phyloP scores from a whole-genome alignment of 768 basidiomycete genomes.

The Ramaria rubella region DNA sequence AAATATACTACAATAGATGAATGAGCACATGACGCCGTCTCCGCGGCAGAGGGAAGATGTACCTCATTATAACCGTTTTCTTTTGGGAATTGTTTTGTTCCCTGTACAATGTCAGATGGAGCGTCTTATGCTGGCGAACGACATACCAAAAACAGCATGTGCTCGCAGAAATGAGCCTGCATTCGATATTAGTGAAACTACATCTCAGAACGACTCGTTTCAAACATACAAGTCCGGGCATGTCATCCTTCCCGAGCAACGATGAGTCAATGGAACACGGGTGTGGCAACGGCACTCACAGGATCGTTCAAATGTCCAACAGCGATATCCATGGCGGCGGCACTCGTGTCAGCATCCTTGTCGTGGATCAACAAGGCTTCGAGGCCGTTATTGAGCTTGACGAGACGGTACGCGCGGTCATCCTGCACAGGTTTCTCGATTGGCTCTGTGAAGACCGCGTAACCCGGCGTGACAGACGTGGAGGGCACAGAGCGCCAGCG shows the following conservation, averaged over 20 bases:
- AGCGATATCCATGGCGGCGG: constrained; percentile 89
- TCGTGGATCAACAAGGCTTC: constrained; percentile 82
- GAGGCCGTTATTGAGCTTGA: constrained; percentile 85
- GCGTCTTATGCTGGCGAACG: background rate
- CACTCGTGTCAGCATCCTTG: constrained; percentile 83
- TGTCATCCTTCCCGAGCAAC: constrained; percentile 56
- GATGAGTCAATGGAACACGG: background rate
- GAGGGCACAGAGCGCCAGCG: constrained; percentile 10
- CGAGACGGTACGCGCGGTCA: constrained; percentile 72
- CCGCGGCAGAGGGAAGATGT: background rate
- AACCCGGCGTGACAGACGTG: constrained; percentile 31
- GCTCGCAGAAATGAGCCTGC: constrained; percentile 88
- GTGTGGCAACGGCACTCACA: constrained; percentile 37
- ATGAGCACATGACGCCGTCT: background rate
- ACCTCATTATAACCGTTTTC: constrained; percentile 12
- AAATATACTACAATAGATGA: constrained; percentile 19
- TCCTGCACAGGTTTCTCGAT: constrained; percentile 73
- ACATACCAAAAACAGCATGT: constrained; percentile 89
- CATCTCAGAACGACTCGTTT: background rate
- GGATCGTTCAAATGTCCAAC: constrained; percentile 94
- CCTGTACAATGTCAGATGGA: background rate
- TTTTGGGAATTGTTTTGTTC: constrained; percentile 9
- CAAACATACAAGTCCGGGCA: constrained; percentile 60
- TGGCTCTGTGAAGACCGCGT: constrained; percentile 48
- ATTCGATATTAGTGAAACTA: background rate